Evolutionary conservation across 2,329 filamentous ascomycete genomes (phyloP).

Genomic region (Cordyceps farinosa): DNA sequence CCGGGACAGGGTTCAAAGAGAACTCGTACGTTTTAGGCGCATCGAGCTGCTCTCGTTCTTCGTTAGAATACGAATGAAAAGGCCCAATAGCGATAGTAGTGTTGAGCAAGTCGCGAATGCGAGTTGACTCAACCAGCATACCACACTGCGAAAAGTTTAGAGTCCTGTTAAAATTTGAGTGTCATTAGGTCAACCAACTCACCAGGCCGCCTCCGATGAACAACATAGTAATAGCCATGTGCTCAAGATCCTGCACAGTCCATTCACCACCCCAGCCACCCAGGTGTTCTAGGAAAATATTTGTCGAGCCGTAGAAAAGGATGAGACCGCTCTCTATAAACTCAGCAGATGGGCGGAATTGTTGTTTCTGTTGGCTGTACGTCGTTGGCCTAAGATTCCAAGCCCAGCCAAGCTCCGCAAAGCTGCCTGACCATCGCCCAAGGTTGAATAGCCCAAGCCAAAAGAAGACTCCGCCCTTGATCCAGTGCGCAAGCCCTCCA

Average conservation of each 20-base stretch:
- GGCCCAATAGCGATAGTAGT: constrained; percentile 41
- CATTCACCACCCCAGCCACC: constrained; percentile 67
- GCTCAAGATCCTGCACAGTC: constrained; percentile 79
- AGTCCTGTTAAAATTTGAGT: too few species aligned
- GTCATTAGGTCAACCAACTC: constrained; percentile 33
- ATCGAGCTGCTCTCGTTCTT: constrained; percentile 47
- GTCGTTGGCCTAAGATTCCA: constrained; percentile 78
- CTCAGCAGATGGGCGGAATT: constrained; percentile 75
- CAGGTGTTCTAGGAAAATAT: constrained; percentile 90
- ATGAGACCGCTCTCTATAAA: constrained; percentile 89
- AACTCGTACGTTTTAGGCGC: constrained; percentile 66
- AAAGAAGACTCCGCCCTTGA: constrained; percentile 94
- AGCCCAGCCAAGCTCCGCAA: constrained; percentile 87
- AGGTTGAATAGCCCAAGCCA: constrained; percentile 86
- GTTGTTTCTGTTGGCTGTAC: constrained; percentile 40
- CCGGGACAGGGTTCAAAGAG: constrained; percentile 85
- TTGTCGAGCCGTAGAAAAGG: constrained; percentile 82
- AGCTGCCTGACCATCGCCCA: constrained; percentile 86
- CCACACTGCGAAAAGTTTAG: constrained; percentile 50
- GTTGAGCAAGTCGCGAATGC: constrained; percentile 65
- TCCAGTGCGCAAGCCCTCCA: constrained; percentile 85
- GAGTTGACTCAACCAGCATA: constrained; percentile 77
- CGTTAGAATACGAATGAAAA: constrained; percentile 36
- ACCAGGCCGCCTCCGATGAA: constrained; percentile 91
- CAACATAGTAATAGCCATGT: constrained; percentile 86